phyloP scores from a whole-genome alignment of 192 early-diverging fungal species.

The Chytriomyces confervae region DNA sequence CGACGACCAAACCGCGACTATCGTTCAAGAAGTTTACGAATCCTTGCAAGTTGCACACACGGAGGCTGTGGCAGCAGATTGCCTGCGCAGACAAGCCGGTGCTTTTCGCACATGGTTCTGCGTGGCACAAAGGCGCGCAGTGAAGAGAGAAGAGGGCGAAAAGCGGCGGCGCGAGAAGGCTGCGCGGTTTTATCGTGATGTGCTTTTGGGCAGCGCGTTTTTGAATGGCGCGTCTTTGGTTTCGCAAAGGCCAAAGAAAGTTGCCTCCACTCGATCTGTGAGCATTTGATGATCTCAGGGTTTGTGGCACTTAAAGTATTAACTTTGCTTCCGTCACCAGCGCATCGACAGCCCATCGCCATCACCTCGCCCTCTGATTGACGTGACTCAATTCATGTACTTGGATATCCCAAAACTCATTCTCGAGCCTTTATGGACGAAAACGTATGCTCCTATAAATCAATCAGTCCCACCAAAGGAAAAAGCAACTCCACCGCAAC shows the following conservation, averaged over 20 bases:
- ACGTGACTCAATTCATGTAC: neutral
- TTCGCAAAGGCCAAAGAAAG: neutral
- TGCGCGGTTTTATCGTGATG: slow-evolving; percentile 23
- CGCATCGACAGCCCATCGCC: neutral
- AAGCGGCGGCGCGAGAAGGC: slow-evolving; percentile 18
- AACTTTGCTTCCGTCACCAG: neutral
- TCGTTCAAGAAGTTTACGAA: neutral
- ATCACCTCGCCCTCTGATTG: too few species aligned
- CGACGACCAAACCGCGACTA: neutral
- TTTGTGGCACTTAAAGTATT: neutral
- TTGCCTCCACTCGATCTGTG: neutral
- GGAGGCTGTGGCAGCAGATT: neutral
- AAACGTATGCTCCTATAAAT: neutral
- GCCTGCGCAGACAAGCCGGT: neutral
- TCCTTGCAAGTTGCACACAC: neutral
- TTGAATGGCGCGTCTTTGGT: neutral
- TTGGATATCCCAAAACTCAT: neutral
- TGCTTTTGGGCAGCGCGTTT: neutral
- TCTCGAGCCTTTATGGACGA: neutral
- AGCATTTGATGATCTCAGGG: neutral
- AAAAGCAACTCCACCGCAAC: neutral
- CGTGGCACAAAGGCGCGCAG: neutral
- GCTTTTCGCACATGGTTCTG: slow-evolving; percentile 19
- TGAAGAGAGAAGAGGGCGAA: neutral
- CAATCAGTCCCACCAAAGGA: too few species aligned